Evolutionary conservation across 495 filamentous ascomycete genomes (phyloP).

Genomic region (Aspergillus incahuasiensis): DNA sequence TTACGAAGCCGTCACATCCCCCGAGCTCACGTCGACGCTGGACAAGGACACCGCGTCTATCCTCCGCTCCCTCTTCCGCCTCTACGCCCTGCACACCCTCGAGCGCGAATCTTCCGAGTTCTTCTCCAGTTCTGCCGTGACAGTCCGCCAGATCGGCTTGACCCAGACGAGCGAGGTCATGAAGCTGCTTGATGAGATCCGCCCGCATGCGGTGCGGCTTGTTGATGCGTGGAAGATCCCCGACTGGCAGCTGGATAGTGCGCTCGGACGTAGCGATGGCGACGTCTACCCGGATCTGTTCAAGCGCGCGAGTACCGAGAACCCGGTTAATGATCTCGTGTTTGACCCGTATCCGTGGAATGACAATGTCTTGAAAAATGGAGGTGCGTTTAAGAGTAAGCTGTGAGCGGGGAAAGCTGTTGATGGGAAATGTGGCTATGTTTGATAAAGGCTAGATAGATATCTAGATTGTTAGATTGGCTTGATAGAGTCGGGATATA

Average conservation of each 20-base stretch:
- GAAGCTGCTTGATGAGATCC: slow-evolving; percentile 60
- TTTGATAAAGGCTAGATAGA: too few species aligned
- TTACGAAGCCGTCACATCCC: slow-evolving; percentile 57
- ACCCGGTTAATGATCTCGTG: slow-evolving; percentile 61
- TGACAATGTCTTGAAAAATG: slow-evolving; percentile 52
- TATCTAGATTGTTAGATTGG: neutral
- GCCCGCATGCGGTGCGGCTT: slow-evolving; percentile 61
- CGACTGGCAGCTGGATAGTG: slow-evolving; percentile 65
- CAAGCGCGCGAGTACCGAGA: slow-evolving; percentile 58
- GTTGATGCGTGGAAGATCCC: slow-evolving; percentile 66
- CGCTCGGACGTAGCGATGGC: slow-evolving; percentile 59
- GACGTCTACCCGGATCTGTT: slow-evolving; percentile 69
- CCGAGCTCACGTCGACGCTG: slow-evolving; percentile 40
- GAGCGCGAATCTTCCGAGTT: slow-evolving; percentile 64
- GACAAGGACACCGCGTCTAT: slow-evolving; percentile 48
- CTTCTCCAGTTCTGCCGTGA: slow-evolving; percentile 58
- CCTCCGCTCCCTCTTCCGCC: slow-evolving; percentile 60
- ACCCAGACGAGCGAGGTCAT: slow-evolving; percentile 56
- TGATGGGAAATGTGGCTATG: too few species aligned
- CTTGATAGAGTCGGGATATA: neutral
- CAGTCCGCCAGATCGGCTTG: slow-evolving; percentile 60
- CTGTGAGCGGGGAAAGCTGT: too few species aligned
- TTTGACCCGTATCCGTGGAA: slow-evolving; percentile 66
- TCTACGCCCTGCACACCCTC: slow-evolving; percentile 60
- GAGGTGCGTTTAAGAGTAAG: slow-evolving; percentile 33